phyloP scores from a whole-genome alignment of 805 yeast species.

The Candida xiaguanensis region DNA sequence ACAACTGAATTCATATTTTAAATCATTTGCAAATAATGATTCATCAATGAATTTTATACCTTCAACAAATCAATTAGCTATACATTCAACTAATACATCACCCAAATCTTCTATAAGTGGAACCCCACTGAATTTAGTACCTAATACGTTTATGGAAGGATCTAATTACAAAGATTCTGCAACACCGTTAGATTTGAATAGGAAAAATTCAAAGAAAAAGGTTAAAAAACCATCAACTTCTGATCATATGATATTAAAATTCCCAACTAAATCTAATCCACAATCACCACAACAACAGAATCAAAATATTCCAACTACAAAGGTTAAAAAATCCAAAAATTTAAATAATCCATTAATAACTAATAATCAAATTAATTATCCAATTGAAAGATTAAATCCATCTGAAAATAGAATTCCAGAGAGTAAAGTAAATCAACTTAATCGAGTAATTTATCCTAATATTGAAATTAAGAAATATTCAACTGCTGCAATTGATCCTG shows the following conservation, averaged over 20 bases:
- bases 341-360: slow-evolving; percentile 1
- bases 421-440: slow-evolving; percentile 7
- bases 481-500: slow-evolving; percentile 63
- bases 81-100: not conserved
- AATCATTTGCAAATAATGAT: not conserved
- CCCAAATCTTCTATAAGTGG: not conserved
- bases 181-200: not conserved
- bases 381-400: slow-evolving; percentile 10
- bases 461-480: slow-evolving; percentile 53
- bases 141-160: too few relatives aligned
- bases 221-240: not conserved
- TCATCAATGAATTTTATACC: not conserved
- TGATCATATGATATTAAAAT: slow-evolving; percentile 4
- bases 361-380: slow-evolving; percentile 12
- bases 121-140: not conserved
- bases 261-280: slow-evolving; percentile 1
- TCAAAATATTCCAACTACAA: not conserved
- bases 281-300: not conserved
- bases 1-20: not conserved
- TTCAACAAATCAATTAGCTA: not conserved
- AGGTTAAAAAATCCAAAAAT: slow-evolving; percentile 1
- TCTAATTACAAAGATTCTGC: not conserved
- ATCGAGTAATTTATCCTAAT: slow-evolving; percentile 13
- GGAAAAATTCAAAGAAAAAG: not conserved
- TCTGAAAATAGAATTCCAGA: slow-evolving; percentile 6